A percentile compares a stretch with the other conserved stretches of the same genome.
Evolutionary conservation across 1,139 yeast species (phyloP).

Genomic region (Diutina pseudorugosa): DNA sequence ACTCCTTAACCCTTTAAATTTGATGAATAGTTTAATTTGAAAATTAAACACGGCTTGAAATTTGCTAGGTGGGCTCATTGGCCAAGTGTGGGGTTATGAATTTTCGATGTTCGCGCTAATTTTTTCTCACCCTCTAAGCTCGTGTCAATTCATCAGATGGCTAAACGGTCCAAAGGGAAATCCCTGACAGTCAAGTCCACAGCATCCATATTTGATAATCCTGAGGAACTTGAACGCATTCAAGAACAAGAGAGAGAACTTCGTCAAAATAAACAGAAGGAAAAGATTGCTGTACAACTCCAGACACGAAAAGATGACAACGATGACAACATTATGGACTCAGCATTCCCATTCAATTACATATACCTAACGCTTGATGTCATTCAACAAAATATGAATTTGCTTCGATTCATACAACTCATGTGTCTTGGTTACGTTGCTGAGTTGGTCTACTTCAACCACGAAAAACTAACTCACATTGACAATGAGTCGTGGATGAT

Average conservation of each 20-base stretch:
- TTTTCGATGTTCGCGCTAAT: neutral
- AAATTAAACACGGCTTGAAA: no score
- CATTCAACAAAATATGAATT: neutral
- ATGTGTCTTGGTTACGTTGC: neutral
- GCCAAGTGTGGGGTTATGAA: neutral
- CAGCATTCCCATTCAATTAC: neutral
- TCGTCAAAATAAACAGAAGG: neutral
- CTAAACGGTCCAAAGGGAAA: neutral
- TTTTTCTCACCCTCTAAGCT: neutral
- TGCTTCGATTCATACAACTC: neutral
- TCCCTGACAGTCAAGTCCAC: neutral
- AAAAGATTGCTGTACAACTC: neutral
- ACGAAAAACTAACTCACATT: neutral
- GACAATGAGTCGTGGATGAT: neutral
- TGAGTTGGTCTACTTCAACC: constrained; percentile 2
- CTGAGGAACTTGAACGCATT: neutral
- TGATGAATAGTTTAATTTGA: no score
- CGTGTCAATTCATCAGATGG: neutral
- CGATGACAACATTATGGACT: neutral
- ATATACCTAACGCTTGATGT: neutral
- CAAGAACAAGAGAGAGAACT: neutral
- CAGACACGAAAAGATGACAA: neutral
- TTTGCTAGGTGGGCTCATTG: neutral
- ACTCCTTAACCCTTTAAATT: no score
- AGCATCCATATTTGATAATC: neutral